Evolutionary conservation across 306 rosid species (phyloP), one percentile per base, ranked within the genome.

Genomic region (Casuarina equisetifolia): DNA sequence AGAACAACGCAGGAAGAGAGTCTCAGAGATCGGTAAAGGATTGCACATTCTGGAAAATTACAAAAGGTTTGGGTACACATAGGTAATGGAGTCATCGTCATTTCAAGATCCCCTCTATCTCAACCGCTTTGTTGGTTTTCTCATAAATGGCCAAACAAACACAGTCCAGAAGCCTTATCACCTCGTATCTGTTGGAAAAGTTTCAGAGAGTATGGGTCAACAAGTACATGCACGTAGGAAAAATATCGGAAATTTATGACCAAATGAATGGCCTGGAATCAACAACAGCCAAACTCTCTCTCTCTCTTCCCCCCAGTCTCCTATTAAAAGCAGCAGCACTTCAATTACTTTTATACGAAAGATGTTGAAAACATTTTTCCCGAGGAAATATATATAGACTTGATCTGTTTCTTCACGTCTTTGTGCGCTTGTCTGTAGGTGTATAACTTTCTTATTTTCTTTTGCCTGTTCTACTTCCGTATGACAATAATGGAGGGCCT

Each of bases 401-500:
- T 52, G 3, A n/a, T 66, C 8, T 3, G 25, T 67, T 66, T 67
- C 50, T 16, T 67, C 19, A 16, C 3, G 71, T 67, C 71, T 66
- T 42, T 42, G 44, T 63, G 71, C n/a, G 25, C 49, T 9, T 6
- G 71, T 42, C 51, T 8, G 20, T 12, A 58, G 9, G 15, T 6
- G 39, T 58, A 5, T 25, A 3, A 15, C 25, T 58, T 25, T 25
- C 58, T 73, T 69, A 49, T 77, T 61, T 69, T 69, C 69, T 70
- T 74, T 62, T 82, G 74, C 63, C 51, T 69, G 59, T 61, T 48
- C 9, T 51, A 5, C 40, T 7, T 53, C 46, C 10, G 53, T 39
- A 20, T 58, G 82, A 74, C 85, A 83, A 83, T 78, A 81, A 84
- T 78, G 82, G 89, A 79, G 94, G 91, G 83, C 89, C 93, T 82